Conservation (phyloP, 1,284 basidiomycete species). For the Fomitiporia mediterranea region DNA sequence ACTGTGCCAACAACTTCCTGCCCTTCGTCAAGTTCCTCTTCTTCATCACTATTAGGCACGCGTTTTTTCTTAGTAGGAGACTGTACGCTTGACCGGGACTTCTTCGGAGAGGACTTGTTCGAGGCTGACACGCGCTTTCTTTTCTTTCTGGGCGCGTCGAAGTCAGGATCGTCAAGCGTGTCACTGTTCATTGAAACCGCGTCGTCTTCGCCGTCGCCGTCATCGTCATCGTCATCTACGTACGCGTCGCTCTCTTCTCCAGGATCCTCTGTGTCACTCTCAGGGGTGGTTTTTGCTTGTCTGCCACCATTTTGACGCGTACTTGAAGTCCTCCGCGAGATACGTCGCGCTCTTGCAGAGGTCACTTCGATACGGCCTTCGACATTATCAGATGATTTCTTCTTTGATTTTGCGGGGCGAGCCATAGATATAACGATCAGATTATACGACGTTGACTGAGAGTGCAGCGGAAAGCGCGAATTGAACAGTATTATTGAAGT, state of each 20-base stretch:
- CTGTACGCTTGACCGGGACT: constrained; percentile 22
- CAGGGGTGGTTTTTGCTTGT: constrained; percentile 18
- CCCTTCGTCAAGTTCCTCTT: constrained; percentile 55
- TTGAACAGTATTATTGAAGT: no score
- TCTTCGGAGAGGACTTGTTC: constrained; percentile 2
- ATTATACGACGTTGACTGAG: no score
- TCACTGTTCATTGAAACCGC: constrained; percentile 32
- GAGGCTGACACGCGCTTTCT: constrained; percentile 22
- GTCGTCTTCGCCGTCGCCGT: constrained; percentile 19
- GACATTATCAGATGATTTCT: neutral
- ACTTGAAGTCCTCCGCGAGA: neutral
- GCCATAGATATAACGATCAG: no score
- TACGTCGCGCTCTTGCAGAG: neutral
- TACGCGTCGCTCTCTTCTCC: constrained; percentile 28
- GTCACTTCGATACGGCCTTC: neutral
- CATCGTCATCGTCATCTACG: constrained; percentile 14
- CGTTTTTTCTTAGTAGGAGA: constrained; percentile 27
- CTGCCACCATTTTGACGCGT: constrained; percentile 17
- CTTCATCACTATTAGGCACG: constrained; percentile 36
- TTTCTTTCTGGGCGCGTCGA: constrained; percentile 21
- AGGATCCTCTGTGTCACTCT: constrained; percentile 26
- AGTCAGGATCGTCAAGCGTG: constrained; percentile 34
- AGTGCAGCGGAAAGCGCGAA: no score
- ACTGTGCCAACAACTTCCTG: constrained; percentile 66
- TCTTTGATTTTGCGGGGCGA: neutral